Percentiles rank a stretch among this genome's conserved stretches.
phyloP scores from a whole-genome alignment of 2,329 filamentous ascomycete genomes.

The Aspergillus novofumigatus region DNA sequence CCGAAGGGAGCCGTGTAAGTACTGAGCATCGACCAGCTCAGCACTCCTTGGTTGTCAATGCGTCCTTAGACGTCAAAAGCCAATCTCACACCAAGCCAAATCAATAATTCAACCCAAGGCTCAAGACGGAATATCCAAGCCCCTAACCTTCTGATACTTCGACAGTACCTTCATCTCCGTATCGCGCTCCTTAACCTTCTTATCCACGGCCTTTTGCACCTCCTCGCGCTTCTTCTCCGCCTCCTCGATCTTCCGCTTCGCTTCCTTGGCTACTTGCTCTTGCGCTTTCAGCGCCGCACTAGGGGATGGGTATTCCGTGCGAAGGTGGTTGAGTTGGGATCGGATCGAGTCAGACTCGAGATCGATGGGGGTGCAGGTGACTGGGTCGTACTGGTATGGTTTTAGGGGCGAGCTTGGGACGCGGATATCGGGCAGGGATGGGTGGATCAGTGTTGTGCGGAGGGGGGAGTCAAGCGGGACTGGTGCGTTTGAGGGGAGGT shows the following conservation, averaged over 20 bases:
- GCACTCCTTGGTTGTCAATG: background rate
- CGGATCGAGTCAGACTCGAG: constrained; percentile 20
- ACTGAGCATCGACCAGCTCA: background rate
- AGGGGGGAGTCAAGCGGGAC: constrained; percentile 33
- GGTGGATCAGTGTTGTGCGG: constrained; percentile 38
- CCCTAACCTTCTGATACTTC: constrained; percentile 39
- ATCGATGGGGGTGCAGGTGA: constrained; percentile 35
- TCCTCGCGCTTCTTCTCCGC: constrained; percentile 36
- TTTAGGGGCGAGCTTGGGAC: constrained; percentile 34
- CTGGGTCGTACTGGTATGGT: constrained; percentile 34
- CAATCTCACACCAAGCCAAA: background rate
- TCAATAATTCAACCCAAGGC: background rate
- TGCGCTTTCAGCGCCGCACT: constrained; percentile 36
- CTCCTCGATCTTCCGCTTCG: constrained; percentile 34
- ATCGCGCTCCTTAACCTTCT: constrained; percentile 41
- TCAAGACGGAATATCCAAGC: constrained; percentile 27
- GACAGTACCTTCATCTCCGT: constrained; percentile 40
- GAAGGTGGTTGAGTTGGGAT: constrained; percentile 31
- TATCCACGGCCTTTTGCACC: constrained; percentile 39
- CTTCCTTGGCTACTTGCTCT: constrained; percentile 35
- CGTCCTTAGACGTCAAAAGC: background rate
- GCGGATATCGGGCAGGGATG: constrained; percentile 35
- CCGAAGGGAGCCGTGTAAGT: background rate
- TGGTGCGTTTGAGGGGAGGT: constrained; percentile 11
- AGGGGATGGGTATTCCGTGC: constrained; percentile 33